Evolutionary conservation across 305 asterid genomes (phyloP).

Genomic region (Galium porrigens): DNA sequence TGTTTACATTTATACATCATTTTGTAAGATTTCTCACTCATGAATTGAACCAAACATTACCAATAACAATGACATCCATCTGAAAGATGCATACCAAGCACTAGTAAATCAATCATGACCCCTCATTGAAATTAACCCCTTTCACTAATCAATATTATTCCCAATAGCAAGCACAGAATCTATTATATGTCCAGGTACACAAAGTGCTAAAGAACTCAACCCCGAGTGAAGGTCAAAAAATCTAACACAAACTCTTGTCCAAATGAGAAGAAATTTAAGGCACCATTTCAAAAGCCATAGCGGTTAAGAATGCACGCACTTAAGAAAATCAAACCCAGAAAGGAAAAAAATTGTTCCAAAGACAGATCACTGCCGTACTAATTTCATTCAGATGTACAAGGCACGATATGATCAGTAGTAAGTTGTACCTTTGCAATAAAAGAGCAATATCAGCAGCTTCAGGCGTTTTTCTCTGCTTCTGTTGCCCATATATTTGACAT

Average conservation of each 20-base stretch:
- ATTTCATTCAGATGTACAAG: background rate
- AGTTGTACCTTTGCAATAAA: conserved; percentile 63
- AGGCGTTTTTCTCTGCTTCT: conserved; percentile 79
- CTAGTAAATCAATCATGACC: background rate
- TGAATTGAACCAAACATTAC: background rate
- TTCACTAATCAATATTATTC: background rate
- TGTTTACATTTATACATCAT: too few relatives aligned
- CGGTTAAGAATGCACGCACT: background rate
- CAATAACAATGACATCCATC: background rate
- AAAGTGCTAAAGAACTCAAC: background rate
- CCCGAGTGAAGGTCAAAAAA: background rate
- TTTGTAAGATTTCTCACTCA: too few relatives aligned
- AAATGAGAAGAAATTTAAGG: background rate
- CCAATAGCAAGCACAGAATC: background rate
- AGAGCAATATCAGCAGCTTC: conserved; percentile 94
- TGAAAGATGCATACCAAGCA: background rate
- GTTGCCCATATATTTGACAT: conserved; percentile 98
- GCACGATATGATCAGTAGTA: background rate
- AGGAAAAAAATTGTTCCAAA: too few relatives aligned
- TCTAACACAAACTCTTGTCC: background rate
- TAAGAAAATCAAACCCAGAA: background rate
- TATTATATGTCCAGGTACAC: background rate
- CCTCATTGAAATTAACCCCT: background rate
- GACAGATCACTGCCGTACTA: background rate
- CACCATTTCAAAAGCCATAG: background rate